These are phyloP conservation scores for Opeltia flavorubescens DNA, from an alignment of 495 filamentous ascomycete genomes.

Conservation along the genomic window DNA sequence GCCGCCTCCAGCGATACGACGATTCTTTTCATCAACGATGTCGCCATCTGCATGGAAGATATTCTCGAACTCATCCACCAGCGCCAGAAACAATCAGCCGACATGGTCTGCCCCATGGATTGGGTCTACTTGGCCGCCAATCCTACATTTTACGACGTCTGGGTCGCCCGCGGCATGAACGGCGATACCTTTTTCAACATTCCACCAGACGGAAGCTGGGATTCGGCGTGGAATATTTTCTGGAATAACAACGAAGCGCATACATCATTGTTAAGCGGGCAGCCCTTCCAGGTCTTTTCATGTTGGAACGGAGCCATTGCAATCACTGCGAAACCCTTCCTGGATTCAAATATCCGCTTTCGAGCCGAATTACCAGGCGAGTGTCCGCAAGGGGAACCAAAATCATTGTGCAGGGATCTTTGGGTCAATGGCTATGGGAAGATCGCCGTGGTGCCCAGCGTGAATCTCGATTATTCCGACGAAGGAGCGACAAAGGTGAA, in stretches of 20 bases:
- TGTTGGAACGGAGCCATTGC: conserved; percentile 38
- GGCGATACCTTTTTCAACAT: conserved; percentile 39
- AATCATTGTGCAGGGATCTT: conserved; percentile 4
- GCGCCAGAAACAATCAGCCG: conserved; percentile 24
- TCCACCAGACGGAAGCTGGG: conserved; percentile 28
- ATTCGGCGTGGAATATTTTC: conserved; percentile 30
- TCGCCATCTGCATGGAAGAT: conserved; percentile 35
- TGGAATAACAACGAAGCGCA: conserved; percentile 24
- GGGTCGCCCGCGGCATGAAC: conserved; percentile 32
- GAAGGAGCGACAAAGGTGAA: conserved; percentile 22
- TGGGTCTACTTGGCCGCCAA: conserved; percentile 28
- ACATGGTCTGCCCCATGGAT: conserved; percentile 42
- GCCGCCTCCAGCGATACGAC: conserved; percentile 19
- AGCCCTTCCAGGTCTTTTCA: conserved; percentile 39
- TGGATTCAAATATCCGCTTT: conserved; percentile 23
- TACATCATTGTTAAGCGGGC: conserved; percentile 13
- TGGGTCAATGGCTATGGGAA: conserved; percentile 8
- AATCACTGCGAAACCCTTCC: conserved; percentile 21
- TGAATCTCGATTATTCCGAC: conserved; percentile 1
- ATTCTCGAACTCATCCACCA: conserved; percentile 38
- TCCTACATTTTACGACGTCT: conserved; percentile 37
- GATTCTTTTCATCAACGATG: conserved; percentile 36
- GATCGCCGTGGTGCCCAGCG: conserved; percentile 7
- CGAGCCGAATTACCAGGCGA: conserved; percentile 10
- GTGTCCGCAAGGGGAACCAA: conserved; percentile 7